These are phyloP conservation scores for Pulveroboletus sp. DNA, from an alignment of 768 basidiomycete species.

Conservation along the genomic window DNA sequence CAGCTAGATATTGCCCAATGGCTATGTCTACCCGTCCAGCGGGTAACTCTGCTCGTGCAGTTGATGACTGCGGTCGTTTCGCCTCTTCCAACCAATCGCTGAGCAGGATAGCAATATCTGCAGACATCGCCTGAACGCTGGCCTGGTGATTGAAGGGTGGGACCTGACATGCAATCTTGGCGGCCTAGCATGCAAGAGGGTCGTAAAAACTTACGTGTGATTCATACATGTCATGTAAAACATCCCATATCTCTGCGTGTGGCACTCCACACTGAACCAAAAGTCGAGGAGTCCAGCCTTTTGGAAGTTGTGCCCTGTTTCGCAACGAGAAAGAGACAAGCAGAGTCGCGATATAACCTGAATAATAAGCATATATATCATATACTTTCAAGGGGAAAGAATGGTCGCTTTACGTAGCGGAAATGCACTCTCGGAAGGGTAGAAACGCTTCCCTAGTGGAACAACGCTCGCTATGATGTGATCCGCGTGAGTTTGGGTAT, in stretches of 20 bases:
- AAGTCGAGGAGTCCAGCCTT: conserved; percentile 80
- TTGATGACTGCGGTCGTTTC: conserved; percentile 64
- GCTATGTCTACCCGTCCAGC: conserved; percentile 71
- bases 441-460: conserved; percentile 78
- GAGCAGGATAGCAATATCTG: conserved; percentile 77
- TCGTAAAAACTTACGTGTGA: conserved; percentile 58
- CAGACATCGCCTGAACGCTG: conserved; percentile 74
- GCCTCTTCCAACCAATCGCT: conserved; percentile 77
- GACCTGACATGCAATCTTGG: conserved; percentile 40
- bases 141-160: conserved; percentile 80
- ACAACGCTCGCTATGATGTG: conserved; percentile 59
- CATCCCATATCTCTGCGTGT: conserved; percentile 77
- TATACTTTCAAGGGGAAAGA: neutral
- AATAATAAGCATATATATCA: neutral
- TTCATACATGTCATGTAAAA: conserved; percentile 82
- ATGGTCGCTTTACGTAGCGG: conserved; percentile 61
- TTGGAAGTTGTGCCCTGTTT: conserved; percentile 51
- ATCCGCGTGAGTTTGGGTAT: conserved; percentile 53
- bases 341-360: conserved; percentile 72
- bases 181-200: neutral
- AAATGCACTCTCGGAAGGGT: conserved; percentile 87
- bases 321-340: conserved; percentile 71
- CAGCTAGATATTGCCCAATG: conserved; percentile 68
- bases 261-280: conserved; percentile 80
- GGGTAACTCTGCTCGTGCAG: conserved; percentile 64